A percentile compares a stretch with the other conserved stretches of the same genome.
Evolutionary conservation across 2,329 filamentous ascomycete genomes (phyloP).

Genomic region (Diaporthe australafricana): DNA sequence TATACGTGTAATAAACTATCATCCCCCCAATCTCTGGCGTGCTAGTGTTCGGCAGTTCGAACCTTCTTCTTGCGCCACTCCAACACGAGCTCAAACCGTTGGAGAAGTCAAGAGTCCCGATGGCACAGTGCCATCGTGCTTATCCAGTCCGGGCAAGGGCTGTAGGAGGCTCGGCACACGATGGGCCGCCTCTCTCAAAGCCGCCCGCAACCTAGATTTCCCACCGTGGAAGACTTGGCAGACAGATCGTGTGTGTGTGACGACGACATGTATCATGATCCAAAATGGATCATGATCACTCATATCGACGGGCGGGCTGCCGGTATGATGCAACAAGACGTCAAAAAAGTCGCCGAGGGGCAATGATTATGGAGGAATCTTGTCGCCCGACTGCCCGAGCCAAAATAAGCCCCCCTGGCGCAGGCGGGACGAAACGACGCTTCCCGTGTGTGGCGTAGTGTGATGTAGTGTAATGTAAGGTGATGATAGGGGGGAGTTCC

Average conservation of each 20-base stretch:
- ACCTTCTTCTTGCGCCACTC: neutral
- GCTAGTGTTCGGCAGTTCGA: neutral
- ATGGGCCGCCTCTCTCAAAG: neutral
- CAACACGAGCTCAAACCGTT: neutral
- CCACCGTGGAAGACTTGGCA: neutral
- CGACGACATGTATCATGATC: neutral
- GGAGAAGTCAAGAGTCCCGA: no score
- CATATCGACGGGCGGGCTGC: neutral
- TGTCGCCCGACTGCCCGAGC: neutral
- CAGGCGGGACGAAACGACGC: neutral
- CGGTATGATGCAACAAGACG: neutral
- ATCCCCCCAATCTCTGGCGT: neutral
- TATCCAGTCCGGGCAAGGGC: no score
- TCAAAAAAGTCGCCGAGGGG: conserved; percentile 4
- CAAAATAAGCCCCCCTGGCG: neutral
- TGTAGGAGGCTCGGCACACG: no score
- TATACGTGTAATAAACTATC: no score
- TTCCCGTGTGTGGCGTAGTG: conserved; percentile 1
- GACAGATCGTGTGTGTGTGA: neutral
- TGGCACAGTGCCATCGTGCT: neutral
- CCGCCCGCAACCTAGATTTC: neutral
- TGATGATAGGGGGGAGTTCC: neutral
- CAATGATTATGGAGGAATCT: neutral
- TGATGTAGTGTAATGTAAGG: neutral
- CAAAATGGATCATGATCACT: neutral